Percentiles rank a stretch among this genome's conserved stretches.
phyloP scores from a whole-genome alignment of 2,329 filamentous ascomycete species.

The Exophiala sp. region DNA sequence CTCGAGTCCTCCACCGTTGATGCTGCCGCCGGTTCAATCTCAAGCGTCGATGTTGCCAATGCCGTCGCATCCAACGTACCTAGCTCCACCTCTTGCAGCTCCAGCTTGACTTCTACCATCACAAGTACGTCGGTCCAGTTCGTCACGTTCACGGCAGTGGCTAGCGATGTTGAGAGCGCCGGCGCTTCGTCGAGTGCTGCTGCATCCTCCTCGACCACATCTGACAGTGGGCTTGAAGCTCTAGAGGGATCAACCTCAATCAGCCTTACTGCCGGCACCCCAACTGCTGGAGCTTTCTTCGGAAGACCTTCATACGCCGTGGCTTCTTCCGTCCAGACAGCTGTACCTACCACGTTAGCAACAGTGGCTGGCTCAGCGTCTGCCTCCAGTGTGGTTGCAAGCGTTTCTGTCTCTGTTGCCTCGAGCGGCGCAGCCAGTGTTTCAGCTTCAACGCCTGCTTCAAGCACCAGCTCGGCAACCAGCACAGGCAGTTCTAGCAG shows the following conservation, averaged over 20 bases:
- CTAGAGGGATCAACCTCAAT: constrained; percentile 6
- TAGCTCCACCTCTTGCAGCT: constrained; percentile 13
- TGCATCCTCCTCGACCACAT: constrained; percentile 7
- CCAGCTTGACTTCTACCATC: constrained; percentile 22
- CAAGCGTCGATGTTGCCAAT: constrained; percentile 11
- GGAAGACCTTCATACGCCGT: constrained; percentile 5
- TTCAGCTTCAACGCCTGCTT: constrained; percentile 12
- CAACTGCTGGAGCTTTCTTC: constrained; percentile 21
- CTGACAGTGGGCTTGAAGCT: constrained; percentile 5
- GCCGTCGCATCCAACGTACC: constrained; percentile 1
- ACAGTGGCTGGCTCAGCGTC: constrained; percentile 14
- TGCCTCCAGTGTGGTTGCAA: constrained; percentile 4
- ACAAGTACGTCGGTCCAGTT: constrained; percentile 28
- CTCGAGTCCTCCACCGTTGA: constrained; percentile 9
- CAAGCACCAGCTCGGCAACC: constrained; percentile 17
- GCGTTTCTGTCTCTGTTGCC: not conserved
- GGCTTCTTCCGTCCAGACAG: constrained; percentile 4
- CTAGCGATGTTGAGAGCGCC: constrained; percentile 4
- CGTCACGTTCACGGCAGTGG: constrained; percentile 30
- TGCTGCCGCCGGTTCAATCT: constrained; percentile 10
- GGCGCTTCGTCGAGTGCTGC: constrained; percentile 8
- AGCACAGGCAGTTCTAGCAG: constrained; percentile 17
- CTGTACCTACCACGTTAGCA: constrained; percentile 21
- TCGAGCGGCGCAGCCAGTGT: not conserved
- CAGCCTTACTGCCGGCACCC: constrained; percentile 7